Evolutionary conservation across 306 rosid genomes (phyloP).

Genomic region (Lablab purpureus): DNA sequence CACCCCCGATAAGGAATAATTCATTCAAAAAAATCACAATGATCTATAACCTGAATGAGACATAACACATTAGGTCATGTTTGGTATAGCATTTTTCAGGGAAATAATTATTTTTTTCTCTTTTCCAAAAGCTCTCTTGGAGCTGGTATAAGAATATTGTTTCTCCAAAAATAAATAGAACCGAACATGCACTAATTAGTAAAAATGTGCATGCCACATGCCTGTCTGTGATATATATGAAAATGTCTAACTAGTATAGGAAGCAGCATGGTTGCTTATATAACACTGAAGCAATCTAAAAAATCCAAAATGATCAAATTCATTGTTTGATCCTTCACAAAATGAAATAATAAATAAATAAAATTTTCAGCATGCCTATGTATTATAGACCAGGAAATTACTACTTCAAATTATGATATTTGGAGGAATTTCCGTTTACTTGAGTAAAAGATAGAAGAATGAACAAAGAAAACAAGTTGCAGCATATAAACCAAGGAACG

Average conservation of each 20-base stretch:
- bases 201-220: neutral
- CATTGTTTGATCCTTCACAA: constrained; percentile 27
- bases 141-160: neutral
- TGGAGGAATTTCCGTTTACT: constrained; percentile 8
- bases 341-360: neutral
- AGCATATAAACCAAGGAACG: neutral
- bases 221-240: neutral
- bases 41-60: constrained; percentile 23
- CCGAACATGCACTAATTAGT: neutral
- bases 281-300: constrained; percentile 37
- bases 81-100: neutral
- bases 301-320: constrained; percentile 21
- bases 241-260: constrained; percentile 28
- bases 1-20: constrained; percentile 12
- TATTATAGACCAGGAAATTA: constrained; percentile 25
- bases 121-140: neutral
- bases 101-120: neutral
- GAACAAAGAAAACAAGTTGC: constrained; percentile 36
- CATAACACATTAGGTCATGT: constrained; percentile 21
- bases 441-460: constrained; percentile 2
- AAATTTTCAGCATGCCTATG: constrained; percentile 13
- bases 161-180: neutral
- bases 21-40: neutral
- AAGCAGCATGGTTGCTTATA: constrained; percentile 35
- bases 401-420: constrained; percentile 26